These are phyloP conservation scores for Ophiostoma piceae DNA, from an alignment of 2,329 filamentous ascomycete genomes.

Conservation along the genomic window DNA sequence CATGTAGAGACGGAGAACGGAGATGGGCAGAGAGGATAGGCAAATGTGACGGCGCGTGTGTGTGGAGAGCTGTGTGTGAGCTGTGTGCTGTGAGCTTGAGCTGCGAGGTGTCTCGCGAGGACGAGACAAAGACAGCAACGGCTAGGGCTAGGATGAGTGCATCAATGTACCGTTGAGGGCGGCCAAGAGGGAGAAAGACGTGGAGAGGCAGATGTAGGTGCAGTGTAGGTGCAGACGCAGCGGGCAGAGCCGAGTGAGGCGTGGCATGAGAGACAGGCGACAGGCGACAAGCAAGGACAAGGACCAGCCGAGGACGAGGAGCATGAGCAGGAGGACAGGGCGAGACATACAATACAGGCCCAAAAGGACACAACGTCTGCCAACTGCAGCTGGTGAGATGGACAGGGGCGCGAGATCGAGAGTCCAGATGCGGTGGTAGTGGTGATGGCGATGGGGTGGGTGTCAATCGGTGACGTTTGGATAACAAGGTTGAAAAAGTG, in stretches of 20 bases:
- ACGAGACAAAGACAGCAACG: constrained; percentile 8
- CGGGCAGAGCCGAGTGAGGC: not conserved
- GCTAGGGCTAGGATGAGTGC: not conserved
- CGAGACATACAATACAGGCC: not conserved
- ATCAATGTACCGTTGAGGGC: no score
- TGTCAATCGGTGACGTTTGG: constrained; percentile 8
- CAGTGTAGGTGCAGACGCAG: not conserved
- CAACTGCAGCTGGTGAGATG: not conserved
- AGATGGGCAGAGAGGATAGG: not conserved
- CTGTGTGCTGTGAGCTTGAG: no score
- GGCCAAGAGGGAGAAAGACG: not conserved
- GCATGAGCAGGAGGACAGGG: not conserved
- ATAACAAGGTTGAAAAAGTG: constrained; percentile 15
- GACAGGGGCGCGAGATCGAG: not conserved
- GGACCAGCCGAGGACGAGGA: not conserved
- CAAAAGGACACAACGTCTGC: not conserved
- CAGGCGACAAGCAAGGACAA: no score
- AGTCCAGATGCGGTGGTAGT: not conserved
- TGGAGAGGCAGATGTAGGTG: not conserved
- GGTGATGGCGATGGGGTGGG: not conserved
- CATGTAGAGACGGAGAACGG: not conserved
- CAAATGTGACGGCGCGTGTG: not conserved
- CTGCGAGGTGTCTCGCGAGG: not conserved
- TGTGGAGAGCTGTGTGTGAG: not conserved
- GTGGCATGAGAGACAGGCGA: not conserved